A percentile compares a stretch with the other conserved stretches of the same genome.
Evolutionary conservation across 2,329 filamentous ascomycete species (phyloP).

Genomic region (Macrophomina pseudophaseolina): DNA sequence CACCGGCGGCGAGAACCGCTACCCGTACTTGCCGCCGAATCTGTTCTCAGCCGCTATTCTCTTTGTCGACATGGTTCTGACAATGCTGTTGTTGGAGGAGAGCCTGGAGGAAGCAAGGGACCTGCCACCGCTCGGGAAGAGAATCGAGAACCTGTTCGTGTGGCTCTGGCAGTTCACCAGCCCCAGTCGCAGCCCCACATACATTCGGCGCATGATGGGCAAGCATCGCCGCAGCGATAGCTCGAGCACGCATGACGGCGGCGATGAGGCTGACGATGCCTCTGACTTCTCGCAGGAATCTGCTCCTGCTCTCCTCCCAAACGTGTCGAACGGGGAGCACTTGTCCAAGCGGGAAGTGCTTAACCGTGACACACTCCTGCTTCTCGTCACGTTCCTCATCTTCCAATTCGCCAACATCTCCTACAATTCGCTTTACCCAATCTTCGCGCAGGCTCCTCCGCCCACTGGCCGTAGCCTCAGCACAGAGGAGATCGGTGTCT

Average conservation of each 20-base stretch:
- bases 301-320: constrained; percentile 49
- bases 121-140: constrained; percentile 64
- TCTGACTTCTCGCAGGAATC: constrained; percentile 34
- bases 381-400: constrained; percentile 85
- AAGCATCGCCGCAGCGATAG: constrained; percentile 36
- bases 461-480: constrained; percentile 78
- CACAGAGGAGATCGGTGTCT: constrained; percentile 82
- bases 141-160: constrained; percentile 65
- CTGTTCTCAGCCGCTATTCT: constrained; percentile 76
- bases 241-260: constrained; percentile 48
- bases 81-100: constrained; percentile 84
- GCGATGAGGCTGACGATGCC: constrained; percentile 51
- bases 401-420: constrained; percentile 95
- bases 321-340: constrained; percentile 41
- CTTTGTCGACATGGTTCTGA: constrained; percentile 71
- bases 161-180: constrained; percentile 74
- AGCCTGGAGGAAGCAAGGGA: constrained; percentile 72
- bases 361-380: constrained; percentile 79
- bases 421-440: constrained; percentile 93
- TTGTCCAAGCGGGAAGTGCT: constrained; percentile 66
- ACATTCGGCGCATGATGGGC: constrained; percentile 52
- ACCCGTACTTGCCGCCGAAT: constrained; percentile 87
- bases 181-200: constrained; percentile 63
- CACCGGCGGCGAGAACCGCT: constrained; percentile 59
- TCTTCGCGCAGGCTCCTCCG: constrained; percentile 77